Evolutionary conservation across 192 early-diverging fungal genomes (phyloP).

Genomic region (Gryganskiella cystojenkinii): DNA sequence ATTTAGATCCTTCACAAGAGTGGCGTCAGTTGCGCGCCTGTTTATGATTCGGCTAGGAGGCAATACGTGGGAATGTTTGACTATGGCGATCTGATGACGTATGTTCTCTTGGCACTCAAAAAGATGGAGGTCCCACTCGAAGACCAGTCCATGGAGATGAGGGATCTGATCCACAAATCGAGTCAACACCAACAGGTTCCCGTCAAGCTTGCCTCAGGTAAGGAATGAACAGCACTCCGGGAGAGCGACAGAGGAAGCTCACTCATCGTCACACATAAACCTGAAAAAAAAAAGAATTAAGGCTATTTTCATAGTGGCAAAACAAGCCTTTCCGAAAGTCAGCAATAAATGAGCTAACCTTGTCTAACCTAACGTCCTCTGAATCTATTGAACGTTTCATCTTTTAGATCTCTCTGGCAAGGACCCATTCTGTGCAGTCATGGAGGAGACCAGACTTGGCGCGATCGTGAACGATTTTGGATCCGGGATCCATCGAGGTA

Average conservation of each 20-base stretch:
- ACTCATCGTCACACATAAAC: no score
- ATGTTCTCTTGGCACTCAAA: conserved; percentile 73
- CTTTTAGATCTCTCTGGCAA: conserved; percentile 81
- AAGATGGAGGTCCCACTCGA: conserved; percentile 56
- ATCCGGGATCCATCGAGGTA: conserved; percentile 78
- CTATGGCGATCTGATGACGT: conserved; percentile 83
- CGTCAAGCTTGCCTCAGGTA: conserved; percentile 72
- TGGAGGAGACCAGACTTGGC: conserved; percentile 77
- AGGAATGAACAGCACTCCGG: no score
- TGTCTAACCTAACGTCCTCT: no score
- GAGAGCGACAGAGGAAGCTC: no score
- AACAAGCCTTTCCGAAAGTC: no score
- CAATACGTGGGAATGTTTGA: conserved; percentile 90
- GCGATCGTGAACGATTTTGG: conserved; percentile 79
- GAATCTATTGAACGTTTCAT: no score
- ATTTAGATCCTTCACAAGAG: conserved; percentile 69
- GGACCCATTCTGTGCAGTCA: conserved; percentile 87
- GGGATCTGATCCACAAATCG: conserved; percentile 65
- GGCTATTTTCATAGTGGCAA: no score
- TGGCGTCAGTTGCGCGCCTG: conserved; percentile 83
- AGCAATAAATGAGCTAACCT: no score
- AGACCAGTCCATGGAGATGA: conserved; percentile 63
- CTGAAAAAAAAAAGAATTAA: no score
- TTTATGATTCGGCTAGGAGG: conserved; percentile 68
- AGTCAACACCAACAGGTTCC: conserved; percentile 63